Conservation (phyloP, 2,329 filamentous ascomycete genomes). For the Cladorrhinum sp. region DNA sequence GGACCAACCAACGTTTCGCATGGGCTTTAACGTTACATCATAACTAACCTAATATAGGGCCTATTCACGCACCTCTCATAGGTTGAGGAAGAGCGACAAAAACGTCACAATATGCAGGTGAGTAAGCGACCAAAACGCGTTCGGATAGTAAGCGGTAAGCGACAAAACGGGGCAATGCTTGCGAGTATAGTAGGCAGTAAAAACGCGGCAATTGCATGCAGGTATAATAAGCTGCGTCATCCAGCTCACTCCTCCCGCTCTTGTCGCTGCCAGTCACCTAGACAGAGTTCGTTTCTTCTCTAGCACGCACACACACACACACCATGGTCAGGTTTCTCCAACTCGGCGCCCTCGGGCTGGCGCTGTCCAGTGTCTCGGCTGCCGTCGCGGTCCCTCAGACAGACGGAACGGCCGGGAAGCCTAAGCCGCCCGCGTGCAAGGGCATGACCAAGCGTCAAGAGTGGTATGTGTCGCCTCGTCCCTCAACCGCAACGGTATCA, state of each 20-base stretch:
- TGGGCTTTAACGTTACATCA: too few relatives aligned
- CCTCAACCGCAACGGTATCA: neutral
- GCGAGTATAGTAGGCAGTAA: too few relatives aligned
- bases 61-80: too few relatives aligned
- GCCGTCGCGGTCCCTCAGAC: neutral
- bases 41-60: too few relatives aligned
- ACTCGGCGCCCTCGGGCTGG: slow-evolving; percentile 7
- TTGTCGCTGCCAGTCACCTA: neutral
- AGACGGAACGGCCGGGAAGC: neutral
- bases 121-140: too few relatives aligned
- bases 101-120: too few relatives aligned
- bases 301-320: neutral
- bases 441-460: neutral
- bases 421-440: neutral
- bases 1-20: too few relatives aligned
- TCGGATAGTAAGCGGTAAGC: too few relatives aligned
- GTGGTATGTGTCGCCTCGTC: neutral
- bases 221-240: too few relatives aligned
- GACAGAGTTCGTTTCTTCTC: neutral
- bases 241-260: neutral
- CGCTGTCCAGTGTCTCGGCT: slow-evolving; percentile 1
- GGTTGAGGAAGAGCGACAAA: too few relatives aligned
- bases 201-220: too few relatives aligned
- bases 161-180: too few relatives aligned
- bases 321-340: slow-evolving; percentile 8